A percentile compares a stretch with the other conserved stretches of the same genome.
Conservation (phyloP, 2,329 filamentous ascomycete genomes). For the Cercospora zeae-maydis region DNA sequence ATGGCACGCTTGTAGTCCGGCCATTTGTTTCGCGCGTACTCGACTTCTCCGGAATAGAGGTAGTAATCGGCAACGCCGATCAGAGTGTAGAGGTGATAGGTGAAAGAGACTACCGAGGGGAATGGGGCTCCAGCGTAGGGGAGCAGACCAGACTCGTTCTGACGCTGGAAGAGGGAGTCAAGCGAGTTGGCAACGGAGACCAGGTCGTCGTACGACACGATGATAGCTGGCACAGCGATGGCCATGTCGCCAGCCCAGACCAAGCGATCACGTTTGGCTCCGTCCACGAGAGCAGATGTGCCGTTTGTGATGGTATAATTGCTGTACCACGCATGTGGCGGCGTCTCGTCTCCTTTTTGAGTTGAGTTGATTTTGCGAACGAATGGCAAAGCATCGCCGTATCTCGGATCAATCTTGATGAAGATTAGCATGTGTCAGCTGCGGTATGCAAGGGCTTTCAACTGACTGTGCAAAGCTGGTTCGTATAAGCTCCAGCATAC, state of each 20-base stretch:
- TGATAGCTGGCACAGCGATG: slow-evolving; percentile 48
- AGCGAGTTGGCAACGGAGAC: slow-evolving; percentile 36
- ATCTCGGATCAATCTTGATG: slow-evolving; percentile 34
- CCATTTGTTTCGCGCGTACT: slow-evolving; percentile 45
- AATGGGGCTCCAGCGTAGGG: slow-evolving; percentile 33
- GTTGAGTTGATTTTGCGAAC: slow-evolving; percentile 34
- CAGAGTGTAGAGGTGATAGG: slow-evolving; percentile 54
- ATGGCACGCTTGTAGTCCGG: slow-evolving; percentile 44
- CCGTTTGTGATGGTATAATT: slow-evolving; percentile 44
- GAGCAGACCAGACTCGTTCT: slow-evolving; percentile 32
- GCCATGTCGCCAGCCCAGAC: slow-evolving; percentile 62
- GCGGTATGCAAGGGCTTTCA: background rate
- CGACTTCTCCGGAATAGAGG: slow-evolving; percentile 37
- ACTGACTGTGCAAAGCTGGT: slow-evolving; percentile 26
- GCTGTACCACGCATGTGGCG: slow-evolving; percentile 40
- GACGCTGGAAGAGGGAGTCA: slow-evolving; percentile 30
- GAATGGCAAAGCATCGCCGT: slow-evolving; percentile 38
- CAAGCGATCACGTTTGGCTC: slow-evolving; percentile 57
- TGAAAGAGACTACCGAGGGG: slow-evolving; percentile 44
- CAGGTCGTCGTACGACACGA: slow-evolving; percentile 48
- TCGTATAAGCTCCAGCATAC: slow-evolving; percentile 43
- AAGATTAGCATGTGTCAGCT: background rate
- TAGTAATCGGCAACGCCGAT: slow-evolving; percentile 48
- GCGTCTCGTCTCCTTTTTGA: slow-evolving; percentile 30
- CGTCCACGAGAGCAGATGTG: slow-evolving; percentile 45